Conservation (phyloP, 495 filamentous ascomycete genomes). For the Penicillium argentinense region DNA sequence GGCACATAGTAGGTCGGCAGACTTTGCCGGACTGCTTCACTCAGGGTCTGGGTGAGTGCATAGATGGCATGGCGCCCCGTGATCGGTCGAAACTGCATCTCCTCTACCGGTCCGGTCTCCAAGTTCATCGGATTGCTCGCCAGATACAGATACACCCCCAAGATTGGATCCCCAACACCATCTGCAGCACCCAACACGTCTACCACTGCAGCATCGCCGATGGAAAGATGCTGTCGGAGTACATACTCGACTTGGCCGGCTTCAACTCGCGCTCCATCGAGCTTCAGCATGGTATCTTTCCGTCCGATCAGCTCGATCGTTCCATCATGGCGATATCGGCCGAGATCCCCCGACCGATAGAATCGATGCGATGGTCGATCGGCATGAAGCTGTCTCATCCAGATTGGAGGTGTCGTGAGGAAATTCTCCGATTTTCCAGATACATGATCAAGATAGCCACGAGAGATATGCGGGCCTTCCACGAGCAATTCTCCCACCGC, state of each 20-base stretch:
- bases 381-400: conserved; percentile 15
- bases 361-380: conserved; percentile 13
- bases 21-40: conserved; percentile 7
- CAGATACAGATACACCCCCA: conserved; percentile 24
- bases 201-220: conserved; percentile 20
- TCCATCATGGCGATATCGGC: conserved; percentile 67
- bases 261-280: conserved; percentile 76
- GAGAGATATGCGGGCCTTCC: conserved; percentile 55
- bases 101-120: conserved; percentile 5
- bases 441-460: conserved; percentile 50
- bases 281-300: conserved; percentile 77
- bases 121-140: conserved; percentile 15
- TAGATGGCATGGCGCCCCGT: conserved; percentile 3
- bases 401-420: conserved; percentile 8
- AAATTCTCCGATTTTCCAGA: conserved; percentile 19
- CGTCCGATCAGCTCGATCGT: conserved; percentile 74
- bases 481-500: conserved; percentile 57
- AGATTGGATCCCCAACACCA: conserved; percentile 20
- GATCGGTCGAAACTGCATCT: conserved; percentile 20
- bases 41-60: conserved; percentile 3
- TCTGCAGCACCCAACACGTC: conserved; percentile 26
- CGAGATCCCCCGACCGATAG: conserved; percentile 81
- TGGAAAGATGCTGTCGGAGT: conserved; percentile 10
- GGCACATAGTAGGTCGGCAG: conserved; percentile 28
- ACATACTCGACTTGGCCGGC: conserved; percentile 64